Percentiles rank a stretch among this genome's conserved stretches.
These are phyloP conservation scores for Colletotrichum sansevieriae DNA, from an alignment of 2,329 filamentous ascomycete species.

Conservation along the genomic window DNA sequence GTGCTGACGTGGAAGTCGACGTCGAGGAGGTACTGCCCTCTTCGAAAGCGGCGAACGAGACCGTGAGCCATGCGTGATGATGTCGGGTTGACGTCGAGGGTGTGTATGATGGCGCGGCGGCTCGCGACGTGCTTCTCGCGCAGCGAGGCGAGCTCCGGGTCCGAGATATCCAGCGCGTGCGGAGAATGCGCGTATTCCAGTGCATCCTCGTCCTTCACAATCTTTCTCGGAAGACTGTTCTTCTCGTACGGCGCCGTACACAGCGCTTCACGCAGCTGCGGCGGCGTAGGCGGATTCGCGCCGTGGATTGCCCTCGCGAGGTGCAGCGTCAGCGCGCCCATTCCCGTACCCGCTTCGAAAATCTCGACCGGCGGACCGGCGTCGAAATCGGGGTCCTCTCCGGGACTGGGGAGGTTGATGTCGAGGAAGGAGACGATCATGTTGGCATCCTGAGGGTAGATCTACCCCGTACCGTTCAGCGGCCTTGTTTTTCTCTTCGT, in stretches of 20 bases:
- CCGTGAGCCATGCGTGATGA: slow-evolving; percentile 75
- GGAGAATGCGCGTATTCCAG: slow-evolving; percentile 16
- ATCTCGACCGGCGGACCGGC: slow-evolving; percentile 72
- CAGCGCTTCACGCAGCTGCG: slow-evolving; percentile 52
- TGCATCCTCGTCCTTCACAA: slow-evolving; percentile 39
- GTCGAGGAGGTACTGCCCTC: slow-evolving; percentile 76
- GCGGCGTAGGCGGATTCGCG: slow-evolving; percentile 70
- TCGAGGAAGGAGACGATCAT: slow-evolving; percentile 83
- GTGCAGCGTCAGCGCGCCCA: slow-evolving; percentile 82
- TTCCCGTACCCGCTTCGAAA: slow-evolving; percentile 87
- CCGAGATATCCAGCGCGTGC: slow-evolving; percentile 43
- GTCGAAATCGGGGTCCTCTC: slow-evolving; percentile 50
- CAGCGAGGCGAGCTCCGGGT: slow-evolving; percentile 45
- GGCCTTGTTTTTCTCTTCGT: neutral
- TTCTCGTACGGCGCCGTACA: slow-evolving; percentile 41
- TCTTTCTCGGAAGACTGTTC: slow-evolving; percentile 28
- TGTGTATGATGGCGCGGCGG: slow-evolving; percentile 80
- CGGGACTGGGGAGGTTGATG: slow-evolving; percentile 69
- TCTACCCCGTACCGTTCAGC: slow-evolving; percentile 44
- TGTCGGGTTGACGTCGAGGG: slow-evolving; percentile 73
- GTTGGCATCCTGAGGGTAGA: slow-evolving; percentile 80
- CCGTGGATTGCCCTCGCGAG: slow-evolving; percentile 82
- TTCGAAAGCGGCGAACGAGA: slow-evolving; percentile 75
- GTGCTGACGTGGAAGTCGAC: slow-evolving; percentile 81
- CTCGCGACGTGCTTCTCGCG: slow-evolving; percentile 61